Percentiles rank a stretch among this genome's conserved stretches.
Conservation (phyloP, 441 rosid species). For the Populus hybrid region DNA sequence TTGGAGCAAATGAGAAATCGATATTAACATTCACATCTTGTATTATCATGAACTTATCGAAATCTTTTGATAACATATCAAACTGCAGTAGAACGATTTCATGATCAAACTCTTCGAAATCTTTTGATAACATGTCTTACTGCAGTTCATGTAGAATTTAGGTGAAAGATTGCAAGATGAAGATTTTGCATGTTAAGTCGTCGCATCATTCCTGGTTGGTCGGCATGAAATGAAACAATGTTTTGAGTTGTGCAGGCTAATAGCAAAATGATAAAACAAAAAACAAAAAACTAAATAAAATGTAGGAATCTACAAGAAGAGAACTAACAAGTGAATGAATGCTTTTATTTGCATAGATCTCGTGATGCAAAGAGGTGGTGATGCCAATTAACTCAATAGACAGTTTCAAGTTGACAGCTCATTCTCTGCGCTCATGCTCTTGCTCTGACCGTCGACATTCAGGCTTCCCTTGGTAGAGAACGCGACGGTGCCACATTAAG, state of each 20-base stretch:
- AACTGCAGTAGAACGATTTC: no score
- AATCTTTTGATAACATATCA: no score
- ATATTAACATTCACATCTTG: not conserved
- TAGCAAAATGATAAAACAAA: not conserved
- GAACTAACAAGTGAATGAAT: not conserved
- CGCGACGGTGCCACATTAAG: no score
- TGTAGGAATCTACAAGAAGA: not conserved
- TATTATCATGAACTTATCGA: not conserved
- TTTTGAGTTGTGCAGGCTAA: not conserved
- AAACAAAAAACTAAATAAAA: no score
- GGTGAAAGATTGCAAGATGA: not conserved
- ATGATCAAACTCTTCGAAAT: no score
- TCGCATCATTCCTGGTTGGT: not conserved
- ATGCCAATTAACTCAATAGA: not conserved
- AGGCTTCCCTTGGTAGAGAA: not conserved
- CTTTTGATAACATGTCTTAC: not conserved
- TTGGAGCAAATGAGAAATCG: not conserved
- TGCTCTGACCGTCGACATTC: not conserved
- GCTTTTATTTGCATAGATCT: not conserved
- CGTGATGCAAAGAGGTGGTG: not conserved
- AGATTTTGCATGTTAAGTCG: not conserved
- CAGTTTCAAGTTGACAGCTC: not conserved
- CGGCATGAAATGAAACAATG: no score
- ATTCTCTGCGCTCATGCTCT: not conserved
- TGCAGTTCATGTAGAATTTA: not conserved